Percentiles rank a stretch among this genome's conserved stretches.
Conservation (phyloP, 2,329 filamentous ascomycete genomes). For the Microcyclosporella mali region DNA sequence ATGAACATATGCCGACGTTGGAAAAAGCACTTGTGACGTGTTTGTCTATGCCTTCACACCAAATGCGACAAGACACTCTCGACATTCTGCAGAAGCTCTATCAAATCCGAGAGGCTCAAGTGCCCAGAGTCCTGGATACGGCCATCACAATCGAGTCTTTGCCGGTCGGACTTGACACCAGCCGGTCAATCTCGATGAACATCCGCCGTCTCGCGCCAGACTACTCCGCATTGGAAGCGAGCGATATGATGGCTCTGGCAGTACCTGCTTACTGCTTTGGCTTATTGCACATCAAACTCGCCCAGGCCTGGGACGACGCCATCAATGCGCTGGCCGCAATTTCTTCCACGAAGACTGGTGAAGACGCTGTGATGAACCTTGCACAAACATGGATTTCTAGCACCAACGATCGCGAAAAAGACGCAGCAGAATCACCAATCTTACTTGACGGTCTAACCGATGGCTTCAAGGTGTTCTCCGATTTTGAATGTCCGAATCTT, state of each 20-base stretch:
- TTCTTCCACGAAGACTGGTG: conserved; percentile 61
- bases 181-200: conserved; percentile 74
- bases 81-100: conserved; percentile 62
- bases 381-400: conserved; percentile 68
- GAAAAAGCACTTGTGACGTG: conserved; percentile 63
- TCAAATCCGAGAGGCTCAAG: conserved; percentile 42
- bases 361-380: conserved; percentile 64
- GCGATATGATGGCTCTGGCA: conserved; percentile 62
- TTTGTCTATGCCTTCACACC: conserved; percentile 67
- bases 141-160: conserved; percentile 78
- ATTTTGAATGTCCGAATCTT: conserved; percentile 82
- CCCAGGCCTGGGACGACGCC: conserved; percentile 82
- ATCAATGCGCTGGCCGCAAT: conserved; percentile 70
- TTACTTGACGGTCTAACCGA: conserved; percentile 20
- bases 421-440: conserved; percentile 4
- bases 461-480: conserved; percentile 46
- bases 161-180: conserved; percentile 67
- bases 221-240: conserved; percentile 55
- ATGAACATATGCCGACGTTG: conserved; percentile 53
- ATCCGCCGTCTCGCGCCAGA: conserved; percentile 66
- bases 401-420: conserved; percentile 35
- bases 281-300: conserved; percentile 75
- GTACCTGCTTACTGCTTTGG: conserved; percentile 83
- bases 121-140: conserved; percentile 49
- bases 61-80: conserved; percentile 66